Evolutionary conservation across 345 rosid species (phyloP).

Genomic region (Orychophragmus violaceus): DNA sequence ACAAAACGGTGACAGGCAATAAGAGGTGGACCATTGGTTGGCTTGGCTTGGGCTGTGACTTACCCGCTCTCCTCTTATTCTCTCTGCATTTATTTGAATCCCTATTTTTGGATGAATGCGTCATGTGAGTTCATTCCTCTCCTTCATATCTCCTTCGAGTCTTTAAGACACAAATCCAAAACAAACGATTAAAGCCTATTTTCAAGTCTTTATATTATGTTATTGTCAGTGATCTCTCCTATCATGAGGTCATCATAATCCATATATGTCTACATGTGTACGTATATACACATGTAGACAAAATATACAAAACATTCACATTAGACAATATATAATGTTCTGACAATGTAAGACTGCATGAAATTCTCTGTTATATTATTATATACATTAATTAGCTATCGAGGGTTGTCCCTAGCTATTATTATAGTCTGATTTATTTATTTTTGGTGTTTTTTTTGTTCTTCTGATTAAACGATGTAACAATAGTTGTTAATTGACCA

Average conservation of each 20-base stretch:
- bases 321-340: not conserved
- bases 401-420: not conserved
- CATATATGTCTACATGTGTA: constrained; percentile 20
- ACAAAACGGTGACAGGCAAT: constrained; percentile 31
- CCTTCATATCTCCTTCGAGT: not conserved
- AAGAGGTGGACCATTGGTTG: constrained; percentile 31
- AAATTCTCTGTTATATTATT: constrained; percentile 20
- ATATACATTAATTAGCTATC: not conserved
- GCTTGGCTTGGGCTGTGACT: constrained; percentile 24
- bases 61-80: constrained; percentile 4
- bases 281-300: constrained; percentile 3
- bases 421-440: not conserved
- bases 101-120: constrained; percentile 1
- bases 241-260: constrained; percentile 36
- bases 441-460: not conserved
- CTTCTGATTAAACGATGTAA: not conserved
- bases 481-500: not conserved
- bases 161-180: not conserved
- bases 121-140: constrained; percentile 23
- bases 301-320: constrained; percentile 4
- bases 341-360: constrained; percentile 30
- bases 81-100: constrained; percentile 7
- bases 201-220: not conserved
- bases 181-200: constrained; percentile 29
- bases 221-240: constrained; percentile 33